A percentile compares a stretch with the other conserved stretches of the same genome.
Conservation (phyloP, 805 yeast species). For the Wickerhamiella domercqiae region DNA sequence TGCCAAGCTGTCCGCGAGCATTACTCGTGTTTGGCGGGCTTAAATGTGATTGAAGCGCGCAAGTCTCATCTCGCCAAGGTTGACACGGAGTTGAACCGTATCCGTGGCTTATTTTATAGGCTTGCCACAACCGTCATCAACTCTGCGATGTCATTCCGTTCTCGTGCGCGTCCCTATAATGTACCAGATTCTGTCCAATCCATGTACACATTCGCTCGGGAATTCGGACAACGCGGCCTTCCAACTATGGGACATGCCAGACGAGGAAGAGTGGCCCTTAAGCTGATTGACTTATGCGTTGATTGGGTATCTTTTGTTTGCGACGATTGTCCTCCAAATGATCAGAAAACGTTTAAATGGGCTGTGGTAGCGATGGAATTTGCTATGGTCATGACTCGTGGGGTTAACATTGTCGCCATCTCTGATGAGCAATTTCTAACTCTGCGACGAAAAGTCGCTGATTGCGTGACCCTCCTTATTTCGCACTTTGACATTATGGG, state of each 20-base stretch:
- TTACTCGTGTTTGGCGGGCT: constrained; percentile 7
- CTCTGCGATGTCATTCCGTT: constrained; percentile 36
- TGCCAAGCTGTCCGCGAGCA: constrained; percentile 29
- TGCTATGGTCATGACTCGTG: constrained; percentile 87
- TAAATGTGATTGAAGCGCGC: constrained; percentile 11
- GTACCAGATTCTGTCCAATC: constrained; percentile 67
- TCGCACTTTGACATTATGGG: constrained; percentile 98
- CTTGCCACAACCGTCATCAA: constrained; percentile 52
- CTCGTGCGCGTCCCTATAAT: constrained; percentile 37
- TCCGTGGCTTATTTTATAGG: constrained; percentile 50
- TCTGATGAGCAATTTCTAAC: constrained; percentile 59
- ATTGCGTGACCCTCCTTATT: constrained; percentile 83
- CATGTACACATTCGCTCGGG: constrained; percentile 63
- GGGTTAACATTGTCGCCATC: constrained; percentile 71
- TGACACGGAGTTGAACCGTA: constrained; percentile 52
- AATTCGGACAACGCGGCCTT: constrained; percentile 60
- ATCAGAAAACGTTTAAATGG: constrained; percentile 84
- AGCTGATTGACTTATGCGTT: constrained; percentile 58
- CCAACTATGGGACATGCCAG: constrained; percentile 47
- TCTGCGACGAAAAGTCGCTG: constrained; percentile 71
- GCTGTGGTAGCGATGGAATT: constrained; percentile 90
- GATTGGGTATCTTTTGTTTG: constrained; percentile 89
- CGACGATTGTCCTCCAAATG: constrained; percentile 90
- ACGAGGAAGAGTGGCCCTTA: constrained; percentile 53
- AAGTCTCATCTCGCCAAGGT: constrained; percentile 59